Base-by-base conservation (phyloP, 441 rosid genomes). In the Biscutella laevigata region DNA sequence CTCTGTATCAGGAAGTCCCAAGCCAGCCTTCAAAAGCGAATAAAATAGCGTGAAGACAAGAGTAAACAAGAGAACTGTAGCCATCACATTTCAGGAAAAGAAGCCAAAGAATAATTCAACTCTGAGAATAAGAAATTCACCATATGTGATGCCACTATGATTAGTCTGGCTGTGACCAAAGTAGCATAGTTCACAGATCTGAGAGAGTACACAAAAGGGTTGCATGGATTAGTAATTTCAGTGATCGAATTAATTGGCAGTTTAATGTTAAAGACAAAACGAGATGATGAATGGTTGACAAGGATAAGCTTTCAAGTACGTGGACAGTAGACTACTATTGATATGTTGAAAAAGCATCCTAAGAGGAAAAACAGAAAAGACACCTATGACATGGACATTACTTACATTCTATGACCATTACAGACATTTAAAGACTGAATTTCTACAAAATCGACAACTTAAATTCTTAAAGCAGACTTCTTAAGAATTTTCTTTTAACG, bases 1-100 rank as follows among this genome's bases (percentile, higher is more conserved):
- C 70, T 94, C 97, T 55, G 72, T 74, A 77, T 94, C 99, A 58
- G 82, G 70, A 68, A 94, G 89, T 72, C 99, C 99, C 74, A 94
- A 69, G 39, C 96, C 97, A 74, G 90, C 95, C 97, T 88, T 51
- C 63, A 67, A 32, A 57, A 77, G 54, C 37, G 60, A 56, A 26
- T 41, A 13, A 74, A 32, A 56, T 42, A 49, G 37, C 52, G 19
- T 43, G 25, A 59, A 44, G 28, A 53, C 37, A 45, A 7, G 32
- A 51, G 49, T 60, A 40, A 5, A 6, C 27, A 53, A 20, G 32
- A 26, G 52, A 9, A 47, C 11, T 33, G 21, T 20, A 59, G 41
- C 37, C 29, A 13, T 57, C 32, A 20, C 10, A 27, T 47, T 24
- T 10, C 22, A 27, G 22, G 24, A 57, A 32, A n/a, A 33, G 29